Percentiles rank a stretch among this genome's conserved stretches.
Evolutionary conservation across 805 yeast genomes (phyloP).

Genomic region (Maudiozyma saulgeensis): DNA sequence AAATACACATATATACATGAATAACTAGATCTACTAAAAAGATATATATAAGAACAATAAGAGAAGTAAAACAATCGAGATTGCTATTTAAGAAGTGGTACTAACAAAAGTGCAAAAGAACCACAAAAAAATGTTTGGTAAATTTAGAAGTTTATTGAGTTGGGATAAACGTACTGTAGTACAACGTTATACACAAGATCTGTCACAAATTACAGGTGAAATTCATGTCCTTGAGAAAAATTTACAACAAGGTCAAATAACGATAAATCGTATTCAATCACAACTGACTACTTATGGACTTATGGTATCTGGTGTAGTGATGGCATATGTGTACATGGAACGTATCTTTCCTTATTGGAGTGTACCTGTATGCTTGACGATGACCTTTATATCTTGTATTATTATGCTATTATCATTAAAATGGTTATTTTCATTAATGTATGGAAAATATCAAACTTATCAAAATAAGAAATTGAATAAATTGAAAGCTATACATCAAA

Average conservation of each 20-base stretch:
- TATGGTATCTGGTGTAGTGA: conserved; percentile 1
- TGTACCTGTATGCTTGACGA: conserved; percentile 1
- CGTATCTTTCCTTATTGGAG: not conserved
- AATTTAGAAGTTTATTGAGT: conserved; percentile 3
- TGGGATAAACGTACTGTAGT: conserved; percentile 12
- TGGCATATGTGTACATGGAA: not conserved
- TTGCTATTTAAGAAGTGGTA: no score
- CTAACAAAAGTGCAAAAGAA: no score
- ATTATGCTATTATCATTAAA: conserved; percentile 4
- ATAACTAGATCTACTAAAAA: no score
- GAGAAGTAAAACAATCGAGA: no score
- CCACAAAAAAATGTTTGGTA: conserved; percentile 10
- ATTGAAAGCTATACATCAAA: conserved; percentile 38
- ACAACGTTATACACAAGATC: conserved; percentile 22
- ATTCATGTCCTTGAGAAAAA: conserved; percentile 22
- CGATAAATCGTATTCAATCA: conserved; percentile 11
- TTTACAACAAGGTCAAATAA: conserved; percentile 13
- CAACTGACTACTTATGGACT: conserved; percentile 15
- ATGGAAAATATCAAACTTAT: conserved; percentile 6
- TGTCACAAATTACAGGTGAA: conserved; percentile 19
- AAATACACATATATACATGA: no score
- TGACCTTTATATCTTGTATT: conserved; percentile 1
- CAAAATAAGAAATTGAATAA: conserved; percentile 20
- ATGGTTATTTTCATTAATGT: conserved; percentile 5
- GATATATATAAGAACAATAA: no score